Evolutionary conservation across 169 alveolate genomes (phyloP).

Genomic region (Plasmodium billcollinsi): DNA sequence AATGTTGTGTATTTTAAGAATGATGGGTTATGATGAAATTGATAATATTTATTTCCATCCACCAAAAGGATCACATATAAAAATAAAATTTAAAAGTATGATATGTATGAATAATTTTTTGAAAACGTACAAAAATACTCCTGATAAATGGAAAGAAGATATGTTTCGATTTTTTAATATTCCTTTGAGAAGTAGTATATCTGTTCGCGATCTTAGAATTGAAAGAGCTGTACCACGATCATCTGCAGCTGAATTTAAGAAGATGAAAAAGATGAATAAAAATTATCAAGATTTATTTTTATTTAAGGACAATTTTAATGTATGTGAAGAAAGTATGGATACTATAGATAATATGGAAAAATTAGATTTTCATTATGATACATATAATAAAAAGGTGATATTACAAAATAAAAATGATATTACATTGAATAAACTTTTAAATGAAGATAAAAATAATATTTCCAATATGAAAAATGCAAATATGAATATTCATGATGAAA

Average conservation of each 20-base stretch:
- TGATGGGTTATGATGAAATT: slow-evolving; percentile 71
- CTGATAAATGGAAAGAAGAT: slow-evolving; percentile 78
- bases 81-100: slow-evolving; percentile 57
- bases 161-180: slow-evolving; percentile 72
- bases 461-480: not conserved
- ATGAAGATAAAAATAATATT: not conserved
- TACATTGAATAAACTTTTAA: not conserved
- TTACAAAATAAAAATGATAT: slow-evolving; percentile 15
- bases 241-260: slow-evolving; percentile 54
- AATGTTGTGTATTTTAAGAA: slow-evolving; percentile 48
- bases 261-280: slow-evolving; percentile 37
- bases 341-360: slow-evolving; percentile 30
- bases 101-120: slow-evolving; percentile 61
- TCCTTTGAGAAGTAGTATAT: slow-evolving; percentile 75
- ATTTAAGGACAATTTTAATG: slow-evolving; percentile 61
- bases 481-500: not conserved
- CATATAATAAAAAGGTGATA: slow-evolving; percentile 27
- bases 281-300: slow-evolving; percentile 58
- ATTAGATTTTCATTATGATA: slow-evolving; percentile 41
- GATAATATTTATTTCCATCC: slow-evolving; percentile 75
- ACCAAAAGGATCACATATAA: slow-evolving; percentile 77
- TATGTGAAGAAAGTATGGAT: slow-evolving; percentile 27
- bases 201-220: slow-evolving; percentile 68
- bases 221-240: slow-evolving; percentile 76
- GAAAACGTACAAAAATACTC: slow-evolving; percentile 59